Evolutionary conservation across 148 eudicot genomes (phyloP), one percentile per base, ranked within the genome.

Genomic region (Rhododendron ovatum): DNA sequence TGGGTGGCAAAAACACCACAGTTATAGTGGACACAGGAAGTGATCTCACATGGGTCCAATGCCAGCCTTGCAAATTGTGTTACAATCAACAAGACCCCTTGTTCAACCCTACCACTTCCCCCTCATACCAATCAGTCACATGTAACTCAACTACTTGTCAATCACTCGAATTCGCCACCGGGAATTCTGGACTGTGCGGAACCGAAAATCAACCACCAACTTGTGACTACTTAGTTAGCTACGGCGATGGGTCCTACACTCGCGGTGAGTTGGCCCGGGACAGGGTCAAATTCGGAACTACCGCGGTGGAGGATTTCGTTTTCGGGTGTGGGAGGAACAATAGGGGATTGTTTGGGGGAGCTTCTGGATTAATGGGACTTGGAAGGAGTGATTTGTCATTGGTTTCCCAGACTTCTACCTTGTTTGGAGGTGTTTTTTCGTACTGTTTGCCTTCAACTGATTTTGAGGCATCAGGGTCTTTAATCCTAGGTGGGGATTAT

Each of bases 1-100:
- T 96, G 41, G 98, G 98, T 33, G 91, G 92, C 45, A 88, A 88
- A 59, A 91, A 91, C 74, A 84, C 91, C 87, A 93, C 98, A 28
- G 90, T 96, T 28, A 95, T 96, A 14, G 94, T 94, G 0, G 98
- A 96, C 88, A 95, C 98, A 0, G 98, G 99, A 15, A 95, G 96
- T 86, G 99, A 96, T 79, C 90, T 95, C 5, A 94, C 96, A 7
- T 96, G 98, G 98, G 90, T 94, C 45, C 99, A 96, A 86, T 96
- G 99, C 87, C 89, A 92, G 77, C 99, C 98, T 11, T 96, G 99
- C 88, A 89, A 85, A 51, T 83, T 87, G 35, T 95, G 99, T 84
- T 95, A 95, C 78, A 87, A 71, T 78, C 98, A 96, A 87, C 88
- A 89, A 57, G 96, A 91, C 28, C 95, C 99, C 18, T 84, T 96